phyloP scores from a whole-genome alignment of 805 yeast genomes.

The Metschnikowia kofuensis region DNA sequence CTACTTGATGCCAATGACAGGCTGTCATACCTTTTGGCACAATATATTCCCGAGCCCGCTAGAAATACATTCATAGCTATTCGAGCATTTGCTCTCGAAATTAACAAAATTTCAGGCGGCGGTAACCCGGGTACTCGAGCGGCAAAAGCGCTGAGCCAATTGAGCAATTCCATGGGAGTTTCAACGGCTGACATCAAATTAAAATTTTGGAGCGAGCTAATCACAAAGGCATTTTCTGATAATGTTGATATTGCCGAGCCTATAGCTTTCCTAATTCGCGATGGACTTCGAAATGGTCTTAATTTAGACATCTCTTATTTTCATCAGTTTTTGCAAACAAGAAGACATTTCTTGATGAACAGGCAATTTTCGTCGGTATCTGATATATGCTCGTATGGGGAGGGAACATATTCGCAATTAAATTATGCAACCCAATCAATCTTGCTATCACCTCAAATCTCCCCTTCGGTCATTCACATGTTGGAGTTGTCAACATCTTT shows the following conservation, averaged over 20 bases:
- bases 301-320: conserved; percentile 53
- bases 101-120: conserved; percentile 45
- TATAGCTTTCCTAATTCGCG: conserved; percentile 54
- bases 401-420: conserved; percentile 73
- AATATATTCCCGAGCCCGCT: conserved; percentile 65
- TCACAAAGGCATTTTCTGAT: conserved; percentile 44
- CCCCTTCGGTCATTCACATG: conserved; percentile 52
- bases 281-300: conserved; percentile 47
- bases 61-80: conserved; percentile 63
- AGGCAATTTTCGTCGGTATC: conserved; percentile 48
- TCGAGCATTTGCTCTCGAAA: conserved; percentile 63
- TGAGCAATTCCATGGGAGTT: conserved; percentile 31
- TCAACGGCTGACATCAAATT: conserved; percentile 54
- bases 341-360: conserved; percentile 50
- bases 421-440: conserved; percentile 64
- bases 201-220: conserved; percentile 69
- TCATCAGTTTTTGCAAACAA: conserved; percentile 57
- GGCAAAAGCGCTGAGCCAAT: conserved; percentile 26
- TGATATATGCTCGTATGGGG: conserved; percentile 72
- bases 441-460: conserved; percentile 51
- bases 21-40: conserved; percentile 62
- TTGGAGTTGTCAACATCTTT: conserved; percentile 45
- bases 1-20: conserved; percentile 51
- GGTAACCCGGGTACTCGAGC: conserved; percentile 20
- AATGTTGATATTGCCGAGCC: conserved; percentile 55